phyloP scores from a whole-genome alignment of 768 basidiomycete species.

The Naganishia onofrii region DNA sequence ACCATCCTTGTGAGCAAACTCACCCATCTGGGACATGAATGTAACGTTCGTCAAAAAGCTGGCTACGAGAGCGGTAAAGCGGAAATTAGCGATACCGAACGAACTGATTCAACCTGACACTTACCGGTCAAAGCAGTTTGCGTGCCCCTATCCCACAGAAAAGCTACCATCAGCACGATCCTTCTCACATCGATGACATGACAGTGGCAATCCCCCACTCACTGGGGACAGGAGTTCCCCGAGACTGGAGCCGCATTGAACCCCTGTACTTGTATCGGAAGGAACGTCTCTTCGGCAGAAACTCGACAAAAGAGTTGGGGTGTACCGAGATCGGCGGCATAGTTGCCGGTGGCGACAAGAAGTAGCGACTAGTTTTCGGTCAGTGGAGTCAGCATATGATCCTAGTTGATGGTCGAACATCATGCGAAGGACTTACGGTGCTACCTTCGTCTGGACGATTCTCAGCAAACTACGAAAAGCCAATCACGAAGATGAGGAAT shows the following conservation, averaged over 20 bases:
- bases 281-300: constrained; percentile 5
- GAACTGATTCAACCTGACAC: background rate
- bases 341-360: constrained; percentile 1
- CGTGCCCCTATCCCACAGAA: background rate
- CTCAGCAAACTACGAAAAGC: constrained; percentile 1
- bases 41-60: constrained; percentile 3
- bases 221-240: constrained; percentile 1
- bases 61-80: background rate
- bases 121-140: background rate
- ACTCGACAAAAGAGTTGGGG: constrained; percentile 1
- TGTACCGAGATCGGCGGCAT: background rate
- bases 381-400: background rate
- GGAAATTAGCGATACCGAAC: too few species aligned
- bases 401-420: background rate
- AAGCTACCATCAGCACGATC: background rate
- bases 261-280: constrained; percentile 3
- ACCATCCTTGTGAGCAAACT: background rate
- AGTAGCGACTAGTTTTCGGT: background rate
- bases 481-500: background rate
- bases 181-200: background rate
- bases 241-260: background rate
- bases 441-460: constrained; percentile 9
- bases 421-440: background rate
- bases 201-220: background rate
- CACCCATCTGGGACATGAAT: constrained; percentile 17